phyloP scores from a whole-genome alignment of 768 basidiomycete genomes.

The Tubosaeta sp. region DNA sequence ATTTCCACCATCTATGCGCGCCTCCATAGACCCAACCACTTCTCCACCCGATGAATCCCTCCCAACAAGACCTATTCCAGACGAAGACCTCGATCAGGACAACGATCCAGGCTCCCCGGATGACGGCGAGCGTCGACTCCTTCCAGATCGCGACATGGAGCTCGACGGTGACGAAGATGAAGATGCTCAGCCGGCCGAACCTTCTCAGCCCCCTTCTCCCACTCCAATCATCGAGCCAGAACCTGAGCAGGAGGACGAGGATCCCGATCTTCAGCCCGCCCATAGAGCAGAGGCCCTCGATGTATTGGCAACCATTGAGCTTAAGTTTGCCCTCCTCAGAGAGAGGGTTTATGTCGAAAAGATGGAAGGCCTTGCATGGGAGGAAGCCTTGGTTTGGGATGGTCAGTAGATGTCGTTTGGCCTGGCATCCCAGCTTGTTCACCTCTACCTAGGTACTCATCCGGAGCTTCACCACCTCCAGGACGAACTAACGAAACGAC shows the following conservation, averaged over 20 bases:
- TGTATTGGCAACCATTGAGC: conserved; percentile 82
- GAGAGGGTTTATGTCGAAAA: conserved; percentile 91
- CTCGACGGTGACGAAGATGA: conserved; percentile 34
- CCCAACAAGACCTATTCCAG: conserved; percentile 15
- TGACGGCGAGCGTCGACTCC: conserved; percentile 21
- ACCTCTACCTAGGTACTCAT: conserved; percentile 57
- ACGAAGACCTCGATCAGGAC: conserved; percentile 28
- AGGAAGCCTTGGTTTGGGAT: conserved; percentile 74
- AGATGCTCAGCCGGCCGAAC: conserved; percentile 25
- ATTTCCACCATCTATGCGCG: conserved; percentile 17
- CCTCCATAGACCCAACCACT: conserved; percentile 17
- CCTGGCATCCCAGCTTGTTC: background rate
- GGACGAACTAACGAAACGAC: conserved; percentile 68
- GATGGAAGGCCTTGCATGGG: conserved; percentile 87
- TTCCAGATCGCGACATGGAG: conserved; percentile 14
- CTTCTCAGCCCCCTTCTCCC: conserved; percentile 23
- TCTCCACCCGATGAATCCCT: conserved; percentile 16
- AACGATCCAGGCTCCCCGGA: conserved; percentile 16
- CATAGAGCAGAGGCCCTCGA: conserved; percentile 87
- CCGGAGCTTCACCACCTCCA: conserved; percentile 84
- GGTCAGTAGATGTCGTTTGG: conserved; percentile 44
- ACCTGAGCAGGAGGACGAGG: conserved; percentile 38
- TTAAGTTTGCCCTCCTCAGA: conserved; percentile 84
- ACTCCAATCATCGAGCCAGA: conserved; percentile 24
- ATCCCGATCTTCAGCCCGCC: conserved; percentile 72